A percentile compares a stretch with the other conserved stretches of the same genome.
phyloP scores from a whole-genome alignment of 2,329 filamentous ascomycete genomes.

The Aspergillus jensenii region DNA sequence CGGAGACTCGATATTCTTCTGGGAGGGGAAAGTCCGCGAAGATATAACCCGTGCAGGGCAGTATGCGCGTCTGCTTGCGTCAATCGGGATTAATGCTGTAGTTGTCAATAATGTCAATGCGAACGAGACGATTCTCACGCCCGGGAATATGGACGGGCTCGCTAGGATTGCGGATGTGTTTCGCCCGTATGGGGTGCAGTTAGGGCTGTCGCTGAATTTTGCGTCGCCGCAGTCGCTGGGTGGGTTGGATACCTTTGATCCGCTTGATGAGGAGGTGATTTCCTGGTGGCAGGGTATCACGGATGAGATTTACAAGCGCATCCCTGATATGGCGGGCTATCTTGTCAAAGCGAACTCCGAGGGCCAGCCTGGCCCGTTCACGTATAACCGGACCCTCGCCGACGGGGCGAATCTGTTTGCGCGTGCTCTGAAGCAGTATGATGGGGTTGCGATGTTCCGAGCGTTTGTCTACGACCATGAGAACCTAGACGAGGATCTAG shows the following conservation, averaged over 20 bases:
- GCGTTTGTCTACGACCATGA: slow-evolving; percentile 68
- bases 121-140: slow-evolving; percentile 57
- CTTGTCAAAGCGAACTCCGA: slow-evolving; percentile 72
- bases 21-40: slow-evolving; percentile 53
- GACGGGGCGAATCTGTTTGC: slow-evolving; percentile 71
- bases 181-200: slow-evolving; percentile 65
- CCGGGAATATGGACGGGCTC: slow-evolving; percentile 61
- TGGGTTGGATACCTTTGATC: slow-evolving; percentile 63
- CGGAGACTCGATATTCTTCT: slow-evolving; percentile 68
- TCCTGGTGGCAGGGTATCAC: slow-evolving; percentile 64
- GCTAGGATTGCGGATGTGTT: slow-evolving; percentile 63
- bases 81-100: slow-evolving; percentile 65
- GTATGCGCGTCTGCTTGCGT: slow-evolving; percentile 67
- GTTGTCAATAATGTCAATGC: slow-evolving; percentile 74
- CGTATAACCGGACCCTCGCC: slow-evolving; percentile 68
- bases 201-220: slow-evolving; percentile 69
- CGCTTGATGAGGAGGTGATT: slow-evolving; percentile 60
- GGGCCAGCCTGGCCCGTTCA: slow-evolving; percentile 67
- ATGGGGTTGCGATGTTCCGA: slow-evolving; percentile 67
- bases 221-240: slow-evolving; percentile 60
- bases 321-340: slow-evolving; percentile 69
- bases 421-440: slow-evolving; percentile 55
- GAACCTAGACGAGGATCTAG: slow-evolving; percentile 49
- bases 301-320: slow-evolving; percentile 56
- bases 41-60: slow-evolving; percentile 61